These are phyloP conservation scores for Verbena officinalis DNA, from an alignment of 257 asterid genomes.

Conservation along the genomic window DNA sequence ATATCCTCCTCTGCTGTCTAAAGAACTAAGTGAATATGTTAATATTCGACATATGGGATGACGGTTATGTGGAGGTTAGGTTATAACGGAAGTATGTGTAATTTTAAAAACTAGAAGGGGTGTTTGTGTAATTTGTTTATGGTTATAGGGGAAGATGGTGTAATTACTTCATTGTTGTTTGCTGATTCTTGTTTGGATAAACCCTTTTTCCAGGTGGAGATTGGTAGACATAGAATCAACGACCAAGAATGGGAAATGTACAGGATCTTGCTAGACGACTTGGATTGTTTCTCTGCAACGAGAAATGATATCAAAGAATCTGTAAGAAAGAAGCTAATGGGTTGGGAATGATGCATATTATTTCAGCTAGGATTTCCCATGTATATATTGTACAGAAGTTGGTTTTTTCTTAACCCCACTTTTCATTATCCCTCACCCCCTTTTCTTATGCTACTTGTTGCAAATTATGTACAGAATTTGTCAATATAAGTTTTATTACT, in stretches of 20 bases:
- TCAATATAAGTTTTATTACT: slow-evolving; percentile 4
- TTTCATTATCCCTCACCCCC: background rate
- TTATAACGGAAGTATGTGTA: background rate
- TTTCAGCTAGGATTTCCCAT: slow-evolving; percentile 13
- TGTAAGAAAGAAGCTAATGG: slow-evolving; percentile 64
- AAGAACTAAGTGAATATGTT: too few relatives aligned
- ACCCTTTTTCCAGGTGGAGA: slow-evolving; percentile 55
- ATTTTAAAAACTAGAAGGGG: background rate
- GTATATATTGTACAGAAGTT: slow-evolving; percentile 39
- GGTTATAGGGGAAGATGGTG: background rate
- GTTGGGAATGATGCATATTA: slow-evolving; percentile 51
- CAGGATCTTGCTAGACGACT: slow-evolving; percentile 64
- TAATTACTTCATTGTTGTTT: background rate
- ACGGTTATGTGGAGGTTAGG: too few relatives aligned
- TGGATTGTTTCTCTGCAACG: slow-evolving; percentile 43
- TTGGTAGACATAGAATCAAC: slow-evolving; percentile 54
- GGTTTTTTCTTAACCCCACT: background rate
- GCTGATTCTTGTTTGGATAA: background rate
- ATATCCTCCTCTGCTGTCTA: too few relatives aligned
- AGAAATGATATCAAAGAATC: slow-evolving; percentile 56
- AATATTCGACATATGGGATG: too few relatives aligned
- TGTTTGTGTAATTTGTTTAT: too few relatives aligned
- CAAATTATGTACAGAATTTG: slow-evolving; percentile 29
- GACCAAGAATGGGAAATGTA: slow-evolving; percentile 83
- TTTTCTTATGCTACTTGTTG: slow-evolving; percentile 3